Base-by-base conservation (phyloP, 208 protist species). In the Wallacemonas sp. region DNA sequence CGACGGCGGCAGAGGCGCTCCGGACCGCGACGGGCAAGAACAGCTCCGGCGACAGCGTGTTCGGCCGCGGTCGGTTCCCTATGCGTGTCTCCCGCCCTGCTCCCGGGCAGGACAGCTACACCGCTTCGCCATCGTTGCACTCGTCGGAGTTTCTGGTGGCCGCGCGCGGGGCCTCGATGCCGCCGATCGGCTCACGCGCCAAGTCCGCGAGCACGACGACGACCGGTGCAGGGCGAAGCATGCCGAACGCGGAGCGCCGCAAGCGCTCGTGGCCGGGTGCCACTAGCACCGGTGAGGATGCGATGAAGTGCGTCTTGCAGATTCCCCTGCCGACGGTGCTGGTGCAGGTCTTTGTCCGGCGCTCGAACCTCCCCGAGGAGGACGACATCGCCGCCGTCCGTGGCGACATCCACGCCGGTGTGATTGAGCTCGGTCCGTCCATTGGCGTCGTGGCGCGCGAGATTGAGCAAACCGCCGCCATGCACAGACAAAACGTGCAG, bases 391-490 rank as follows among this genome's bases (percentile, higher is more conserved):
- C 64, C 0, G 69, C 86, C 12, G 72, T 89, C 14, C 79, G 80
- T 1, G 63, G 80, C 23, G 91, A 94, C 72, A 73, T 96, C 28
- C 69, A 78, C 14, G 81, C 78, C 1, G 81, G 77, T 14, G 71
- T 76, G n/a, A 86, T 96, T 23, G 82, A 86, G 61, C 54, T 96
- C 57, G 81, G 72, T 18, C 91, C 91, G 1, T 84, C 85, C 36
- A 81, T 93, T 52, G 72, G 77, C n/a, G 70, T 65, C 12, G 54
- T 96, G 14, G 81, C 84, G 16, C 75, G 79, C 22, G 91, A 94
- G 48, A 86, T 92, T 64, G 80, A 92, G 65, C 69, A 82, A 39
- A 84, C 76, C 39, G 81, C 66, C 16, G 42, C 33, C 0, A 32
- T 73, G 23, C 64, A 86, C 49, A 32, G 72, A 14, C 55, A 78